Evolutionary conservation across 305 asterid genomes (phyloP).

Genomic region (Fraxinus sp.): DNA sequence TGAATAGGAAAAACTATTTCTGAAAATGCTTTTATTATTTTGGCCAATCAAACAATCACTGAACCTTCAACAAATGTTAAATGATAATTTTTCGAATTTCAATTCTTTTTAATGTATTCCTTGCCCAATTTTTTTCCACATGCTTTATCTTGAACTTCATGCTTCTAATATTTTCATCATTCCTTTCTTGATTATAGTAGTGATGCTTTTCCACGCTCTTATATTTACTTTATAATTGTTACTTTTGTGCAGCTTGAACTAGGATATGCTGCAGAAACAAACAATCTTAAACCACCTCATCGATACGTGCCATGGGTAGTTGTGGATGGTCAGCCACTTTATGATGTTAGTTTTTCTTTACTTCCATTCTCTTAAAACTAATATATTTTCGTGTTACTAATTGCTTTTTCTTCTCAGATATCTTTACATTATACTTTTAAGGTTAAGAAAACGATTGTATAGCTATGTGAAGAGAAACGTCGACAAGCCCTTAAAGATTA

Average conservation of each 20-base stretch:
- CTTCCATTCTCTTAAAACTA: neutral
- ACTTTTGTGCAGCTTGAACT: conserved; percentile 66
- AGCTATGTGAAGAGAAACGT: neutral
- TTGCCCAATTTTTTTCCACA: neutral
- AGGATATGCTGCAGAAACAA: conserved; percentile 63
- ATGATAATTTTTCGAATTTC: neutral
- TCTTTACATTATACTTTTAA: neutral
- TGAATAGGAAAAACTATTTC: neutral
- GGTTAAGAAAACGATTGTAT: neutral
- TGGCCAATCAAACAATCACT: neutral
- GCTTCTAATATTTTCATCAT: conserved; percentile 8
- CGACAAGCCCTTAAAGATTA: neutral
- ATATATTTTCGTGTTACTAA: neutral
- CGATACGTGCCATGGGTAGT: conserved; percentile 84
- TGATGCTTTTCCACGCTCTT: conserved; percentile 13
- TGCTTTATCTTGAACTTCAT: conserved; percentile 8
- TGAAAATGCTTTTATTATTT: neutral
- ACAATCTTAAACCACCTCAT: conserved; percentile 81
- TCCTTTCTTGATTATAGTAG: conserved; percentile 13
- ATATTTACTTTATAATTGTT: neutral
- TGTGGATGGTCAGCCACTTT: conserved; percentile 82
- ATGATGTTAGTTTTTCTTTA: conserved; percentile 57
- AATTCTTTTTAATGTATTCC: neutral
- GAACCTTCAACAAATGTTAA: neutral
- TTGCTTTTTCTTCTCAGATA: neutral